phyloP scores from a whole-genome alignment of 352 stramenopile species.

The Phytophthora ohioensis region DNA sequence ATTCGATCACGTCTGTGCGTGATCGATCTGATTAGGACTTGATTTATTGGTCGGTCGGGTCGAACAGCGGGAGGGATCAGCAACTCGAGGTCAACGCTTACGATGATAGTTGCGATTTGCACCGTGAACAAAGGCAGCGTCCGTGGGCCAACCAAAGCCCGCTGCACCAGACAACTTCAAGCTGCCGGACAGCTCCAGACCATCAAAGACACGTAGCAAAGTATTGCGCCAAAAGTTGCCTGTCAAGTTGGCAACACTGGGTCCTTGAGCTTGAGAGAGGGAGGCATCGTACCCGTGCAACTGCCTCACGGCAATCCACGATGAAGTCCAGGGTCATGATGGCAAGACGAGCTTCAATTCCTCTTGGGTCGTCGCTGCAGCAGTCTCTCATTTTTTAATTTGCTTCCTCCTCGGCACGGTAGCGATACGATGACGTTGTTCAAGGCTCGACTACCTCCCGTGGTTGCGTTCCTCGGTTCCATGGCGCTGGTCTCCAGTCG shows the following conservation, averaged over 20 bases:
- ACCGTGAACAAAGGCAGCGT: slow-evolving; percentile 19
- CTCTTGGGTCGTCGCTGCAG: not conserved
- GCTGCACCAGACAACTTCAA: slow-evolving; percentile 25
- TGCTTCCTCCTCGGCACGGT: slow-evolving; percentile 17
- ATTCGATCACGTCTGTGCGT: slow-evolving; percentile 2
- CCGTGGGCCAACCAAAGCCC: slow-evolving; percentile 8
- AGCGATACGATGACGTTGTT: slow-evolving; percentile 29
- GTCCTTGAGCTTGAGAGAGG: slow-evolving; percentile 11
- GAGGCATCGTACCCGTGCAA: not conserved
- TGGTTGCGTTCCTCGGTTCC: slow-evolving; percentile 12
- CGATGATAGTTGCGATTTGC: slow-evolving; percentile 11
- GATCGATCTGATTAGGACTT: slow-evolving; percentile 14
- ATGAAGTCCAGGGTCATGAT: not conserved
- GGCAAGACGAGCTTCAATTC: not conserved
- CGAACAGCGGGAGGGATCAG: slow-evolving; percentile 15
- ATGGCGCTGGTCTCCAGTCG: slow-evolving; percentile 22
- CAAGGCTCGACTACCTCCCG: slow-evolving; percentile 16
- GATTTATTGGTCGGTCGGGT: slow-evolving; percentile 24
- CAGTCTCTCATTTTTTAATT: slow-evolving; percentile 27
- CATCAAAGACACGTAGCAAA: slow-evolving; percentile 13
- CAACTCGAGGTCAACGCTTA: slow-evolving; percentile 7
- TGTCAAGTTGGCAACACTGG: not conserved
- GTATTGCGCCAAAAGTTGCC: not conserved
- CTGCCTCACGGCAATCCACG: not conserved
- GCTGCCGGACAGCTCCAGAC: not conserved